phyloP scores from a whole-genome alignment of 495 filamentous ascomycete genomes.

The Echria macrotheca region DNA sequence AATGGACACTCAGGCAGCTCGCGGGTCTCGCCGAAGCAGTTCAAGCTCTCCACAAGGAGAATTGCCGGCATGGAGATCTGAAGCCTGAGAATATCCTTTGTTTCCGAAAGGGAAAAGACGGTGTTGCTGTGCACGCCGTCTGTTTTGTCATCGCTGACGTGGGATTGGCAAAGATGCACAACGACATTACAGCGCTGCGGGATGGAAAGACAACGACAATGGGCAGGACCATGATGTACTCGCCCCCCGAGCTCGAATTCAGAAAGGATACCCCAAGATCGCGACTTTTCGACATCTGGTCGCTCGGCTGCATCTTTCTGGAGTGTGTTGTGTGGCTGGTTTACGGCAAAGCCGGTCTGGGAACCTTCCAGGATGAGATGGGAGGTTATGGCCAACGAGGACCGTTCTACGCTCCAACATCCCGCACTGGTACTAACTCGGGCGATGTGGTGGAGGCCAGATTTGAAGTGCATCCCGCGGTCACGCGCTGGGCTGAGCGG shows the following conservation, averaged over 20 bases:
- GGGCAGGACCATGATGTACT: slow-evolving; percentile 18
- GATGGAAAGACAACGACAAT: slow-evolving; percentile 2
- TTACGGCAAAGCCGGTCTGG: slow-evolving; percentile 20
- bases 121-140: background rate
- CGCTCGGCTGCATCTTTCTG: slow-evolving; percentile 33
- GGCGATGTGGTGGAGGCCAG: background rate
- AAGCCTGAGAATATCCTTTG: slow-evolving; percentile 30
- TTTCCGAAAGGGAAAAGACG: background rate
- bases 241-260: slow-evolving; percentile 21
- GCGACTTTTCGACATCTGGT: slow-evolving; percentile 33
- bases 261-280: slow-evolving; percentile 3
- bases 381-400: background rate
- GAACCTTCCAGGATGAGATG: slow-evolving; percentile 16
- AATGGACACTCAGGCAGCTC: slow-evolving; percentile 8
- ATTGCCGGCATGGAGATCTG: slow-evolving; percentile 23
- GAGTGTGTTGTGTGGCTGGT: slow-evolving; percentile 35
- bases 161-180: slow-evolving; percentile 23
- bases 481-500: background rate
- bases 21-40: slow-evolving; percentile 16
- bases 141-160: slow-evolving; percentile 24
- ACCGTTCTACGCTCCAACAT: slow-evolving; percentile 7
- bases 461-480: slow-evolving; percentile 1
- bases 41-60: slow-evolving; percentile 5
- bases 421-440: background rate
- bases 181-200: slow-evolving; percentile 8